Base-by-base conservation (phyloP, 345 rosid genomes). In the Hibiscus tridactylites region DNA sequence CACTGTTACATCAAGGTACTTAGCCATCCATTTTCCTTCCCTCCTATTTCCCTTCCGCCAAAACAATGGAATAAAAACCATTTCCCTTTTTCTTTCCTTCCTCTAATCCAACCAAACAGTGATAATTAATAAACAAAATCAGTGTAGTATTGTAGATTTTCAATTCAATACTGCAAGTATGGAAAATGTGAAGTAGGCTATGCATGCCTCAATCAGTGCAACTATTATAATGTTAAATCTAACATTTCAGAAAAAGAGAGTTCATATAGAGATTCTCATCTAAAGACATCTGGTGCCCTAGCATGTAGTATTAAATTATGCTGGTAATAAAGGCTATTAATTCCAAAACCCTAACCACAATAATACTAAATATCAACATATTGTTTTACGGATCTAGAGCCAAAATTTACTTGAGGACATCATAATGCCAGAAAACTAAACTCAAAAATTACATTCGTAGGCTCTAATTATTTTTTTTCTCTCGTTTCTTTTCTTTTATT, bases 321-420 rank as follows among this genome's bases (percentile, higher is more conserved):
- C 42, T 37, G 44, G 8, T 26, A 29, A 28, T 15, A 67, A 67
- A 49, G 11, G 4, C 24, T 19, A 65, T 12, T 42, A 49, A 10
- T 28, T 26, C 26, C 47, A 68, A 68, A 68, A 50, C 56, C 56
- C 66, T 61, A 63, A 46, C 15, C 61, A 58, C 61, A 58, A 58
- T 9, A 3, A 68, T 26, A 11, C 10, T 53, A 7, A 49, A 37
- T 1, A 63, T 29, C 21, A 63, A 54, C 31, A 59, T 6, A 50
- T n/a, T 5, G 24, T 7, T 6, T 61, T 2, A 70, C 52, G 68
- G 79, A 81, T 81, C 78, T 61, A 71, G 12, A 29, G 17, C 59
- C 42, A 26, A 42, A 62, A 65, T 26, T 1, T 39, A 8, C 35
- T 64, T 39, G 26, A 5, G 31, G 39, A 19, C 17, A 16, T 10